Conservation (phyloP, 1,139 yeast species). For the Keqinozyma sinolaborantium region DNA sequence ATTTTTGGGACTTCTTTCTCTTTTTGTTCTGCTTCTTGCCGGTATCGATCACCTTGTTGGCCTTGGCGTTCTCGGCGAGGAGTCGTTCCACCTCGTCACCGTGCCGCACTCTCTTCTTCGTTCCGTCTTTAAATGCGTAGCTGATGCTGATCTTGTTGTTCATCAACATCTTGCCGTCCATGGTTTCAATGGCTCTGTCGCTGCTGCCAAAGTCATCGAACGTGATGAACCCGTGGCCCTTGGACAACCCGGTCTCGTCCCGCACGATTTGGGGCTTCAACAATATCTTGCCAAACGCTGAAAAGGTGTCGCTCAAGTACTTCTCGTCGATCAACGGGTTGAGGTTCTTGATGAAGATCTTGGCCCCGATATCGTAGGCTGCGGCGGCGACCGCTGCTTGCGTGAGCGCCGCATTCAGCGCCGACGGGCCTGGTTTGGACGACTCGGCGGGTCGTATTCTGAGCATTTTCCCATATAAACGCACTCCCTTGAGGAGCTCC, state of each 20-base stretch:
- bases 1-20: conserved; percentile 1
- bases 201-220: conserved; percentile 65
- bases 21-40: conserved; percentile 2
- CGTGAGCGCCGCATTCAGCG: conserved; percentile 2
- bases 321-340: conserved; percentile 67
- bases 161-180: conserved; percentile 70
- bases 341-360: conserved; percentile 68
- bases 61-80: conserved; percentile 65
- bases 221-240: conserved; percentile 60
- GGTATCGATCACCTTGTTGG: conserved; percentile 15
- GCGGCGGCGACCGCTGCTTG: conserved; percentile 5
- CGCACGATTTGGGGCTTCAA: conserved; percentile 51
- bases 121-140: conserved; percentile 71
- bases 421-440: not conserved
- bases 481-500: conserved; percentile 57
- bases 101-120: conserved; percentile 42
- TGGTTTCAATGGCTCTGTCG: conserved; percentile 66
- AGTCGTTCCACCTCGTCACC: conserved; percentile 80
- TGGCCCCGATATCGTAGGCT: conserved; percentile 64
- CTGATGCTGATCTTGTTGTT: conserved; percentile 58
- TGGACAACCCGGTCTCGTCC: conserved; percentile 50
- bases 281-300: conserved; percentile 63
- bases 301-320: conserved; percentile 57
- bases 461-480: conserved; percentile 62
- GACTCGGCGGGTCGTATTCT: conserved; percentile 32